These are phyloP conservation scores for Quercus agrifolia DNA, from an alignment of 306 rosid genomes.

Conservation along the genomic window DNA sequence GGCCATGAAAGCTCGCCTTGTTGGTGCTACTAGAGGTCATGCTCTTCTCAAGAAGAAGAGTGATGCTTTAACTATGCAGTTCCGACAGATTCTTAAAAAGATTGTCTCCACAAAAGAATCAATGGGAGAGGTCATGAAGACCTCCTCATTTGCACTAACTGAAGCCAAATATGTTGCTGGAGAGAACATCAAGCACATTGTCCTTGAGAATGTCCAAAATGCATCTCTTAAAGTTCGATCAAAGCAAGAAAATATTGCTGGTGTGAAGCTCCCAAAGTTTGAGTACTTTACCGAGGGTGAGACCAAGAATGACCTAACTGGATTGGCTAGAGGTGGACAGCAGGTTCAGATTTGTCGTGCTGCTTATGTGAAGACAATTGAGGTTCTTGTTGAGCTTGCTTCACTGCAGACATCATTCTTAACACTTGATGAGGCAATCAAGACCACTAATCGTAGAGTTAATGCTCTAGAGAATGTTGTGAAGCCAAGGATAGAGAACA, in stretches of 20 bases:
- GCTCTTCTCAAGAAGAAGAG: conserved; percentile 98
- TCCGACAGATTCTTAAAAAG: conserved; percentile 79
- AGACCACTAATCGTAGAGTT: conserved; percentile 92
- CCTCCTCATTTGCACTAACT: conserved; percentile 76
- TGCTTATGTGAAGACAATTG: conserved; percentile 83
- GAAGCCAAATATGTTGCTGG: conserved; percentile 97
- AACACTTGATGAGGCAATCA: conserved; percentile 88
- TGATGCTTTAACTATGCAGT: conserved; percentile 88
- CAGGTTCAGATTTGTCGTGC: conserved; percentile 88
- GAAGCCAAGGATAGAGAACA: conserved; percentile 84
- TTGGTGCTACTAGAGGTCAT: conserved; percentile 93
- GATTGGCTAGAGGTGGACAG: conserved; percentile 92
- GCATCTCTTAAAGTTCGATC: conserved; percentile 85
- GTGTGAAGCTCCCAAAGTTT: conserved; percentile 90
- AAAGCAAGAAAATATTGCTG: conserved; percentile 80
- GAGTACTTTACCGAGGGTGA: conserved; percentile 68
- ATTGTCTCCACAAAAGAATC: conserved; percentile 91
- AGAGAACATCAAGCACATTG: conserved; percentile 80
- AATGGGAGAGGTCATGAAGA: conserved; percentile 92
- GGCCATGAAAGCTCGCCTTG: conserved; percentile 72
- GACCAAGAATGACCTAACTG: conserved; percentile 86
- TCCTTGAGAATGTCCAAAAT: conserved; percentile 77
- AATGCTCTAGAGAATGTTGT: conserved; percentile 91
- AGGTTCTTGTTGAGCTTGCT: conserved; percentile 95
- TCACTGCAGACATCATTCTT: conserved; percentile 93